Percentiles rank a stretch among this genome's conserved stretches.
Conservation (phyloP, 176 grass and related monocot genomes). For the Tillandsia leiboldiana region DNA sequence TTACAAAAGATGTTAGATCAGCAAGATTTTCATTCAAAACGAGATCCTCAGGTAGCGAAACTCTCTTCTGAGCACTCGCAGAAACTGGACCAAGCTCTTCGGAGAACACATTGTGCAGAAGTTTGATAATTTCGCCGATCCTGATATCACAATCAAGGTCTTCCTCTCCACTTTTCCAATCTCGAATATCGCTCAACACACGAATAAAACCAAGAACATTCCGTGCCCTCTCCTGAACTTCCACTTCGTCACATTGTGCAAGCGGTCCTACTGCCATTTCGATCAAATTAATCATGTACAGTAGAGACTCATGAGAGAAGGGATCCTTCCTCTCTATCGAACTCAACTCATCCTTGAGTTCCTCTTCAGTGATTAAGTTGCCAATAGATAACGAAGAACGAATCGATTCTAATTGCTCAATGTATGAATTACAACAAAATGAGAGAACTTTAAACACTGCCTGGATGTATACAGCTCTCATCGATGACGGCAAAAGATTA, state of each 20-base stretch:
- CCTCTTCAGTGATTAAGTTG: not conserved
- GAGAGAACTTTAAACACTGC: constrained; percentile 60
- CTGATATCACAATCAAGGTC: constrained; percentile 14
- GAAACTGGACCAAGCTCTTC: constrained; percentile 76
- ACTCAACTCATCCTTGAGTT: not conserved
- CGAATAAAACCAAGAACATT: constrained; percentile 64
- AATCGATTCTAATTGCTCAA: constrained; percentile 20
- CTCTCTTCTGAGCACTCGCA: constrained; percentile 56
- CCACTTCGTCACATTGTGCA: constrained; percentile 61
- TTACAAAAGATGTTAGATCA: constrained; percentile 31
- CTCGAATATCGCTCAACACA: constrained; percentile 34
- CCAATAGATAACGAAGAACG: not conserved
- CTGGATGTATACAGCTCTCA: constrained; percentile 73
- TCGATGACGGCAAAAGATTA: constrained; percentile 49
- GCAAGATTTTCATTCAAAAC: constrained; percentile 50
- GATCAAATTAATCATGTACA: constrained; percentile 58
- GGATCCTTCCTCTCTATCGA: constrained; percentile 22
- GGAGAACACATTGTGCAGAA: constrained; percentile 56
- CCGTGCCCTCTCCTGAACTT: constrained; percentile 67
- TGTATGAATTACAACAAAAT: constrained; percentile 47
- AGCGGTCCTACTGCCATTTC: constrained; percentile 52
- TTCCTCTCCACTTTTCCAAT: constrained; percentile 20
- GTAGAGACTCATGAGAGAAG: constrained; percentile 33
- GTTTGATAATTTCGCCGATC: constrained; percentile 30
- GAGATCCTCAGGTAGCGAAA: constrained; percentile 38